Evolutionary conservation across 1,284 basidiomycete species (phyloP), one percentile per base, ranked within the genome.

Genomic region (Malassezia psittaci): DNA sequence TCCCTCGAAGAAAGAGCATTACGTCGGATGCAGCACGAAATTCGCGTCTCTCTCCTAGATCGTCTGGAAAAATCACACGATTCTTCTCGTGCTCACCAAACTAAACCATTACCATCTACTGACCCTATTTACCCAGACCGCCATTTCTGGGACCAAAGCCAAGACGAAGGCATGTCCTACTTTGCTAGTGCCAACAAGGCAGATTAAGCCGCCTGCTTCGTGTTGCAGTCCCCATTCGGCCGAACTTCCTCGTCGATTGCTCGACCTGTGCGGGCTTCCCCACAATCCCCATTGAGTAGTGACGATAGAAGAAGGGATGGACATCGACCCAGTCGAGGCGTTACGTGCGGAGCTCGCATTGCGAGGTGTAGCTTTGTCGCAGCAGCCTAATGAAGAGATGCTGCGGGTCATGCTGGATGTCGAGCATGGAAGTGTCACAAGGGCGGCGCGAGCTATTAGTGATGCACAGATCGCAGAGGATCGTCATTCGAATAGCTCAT

Each of bases 1-100:
- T 62, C 59, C 15, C 52, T 59, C 21, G 72, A 73, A 32, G 68
- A 70, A 36, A 54, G 65, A 37, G 34, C 61, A 10, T 62, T 72
- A 1, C 54, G 66, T 33, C 56, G 63, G 33, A 52, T 65, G n/a
- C 66, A 70, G 44, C 72, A 68, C 65, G 42, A 67, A 36, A 42
- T 61, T 50, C 49, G 68, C 13, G 51, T 62, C 8, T 24, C 50
- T 12, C 19, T 57, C 21, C 40, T 50, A 36, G 46, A 50, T 7
- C 41, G 57, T 24, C 46, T 50, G 10, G 39, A 51, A 36, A 24
- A 24, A 16, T 29, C 39, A 36, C 13, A 37, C 12, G n/a, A 33
- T 18, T 15, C 12, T 15, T 24, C 7, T 34, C 39, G 21, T 21
- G 39, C 13, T 9, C n/a, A n/a, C 29, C 16, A n/a, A 13, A 35